Evolutionary conservation across 2,329 filamentous ascomycete species (phyloP).

Genomic region (Ceratocystis alfenasii): DNA sequence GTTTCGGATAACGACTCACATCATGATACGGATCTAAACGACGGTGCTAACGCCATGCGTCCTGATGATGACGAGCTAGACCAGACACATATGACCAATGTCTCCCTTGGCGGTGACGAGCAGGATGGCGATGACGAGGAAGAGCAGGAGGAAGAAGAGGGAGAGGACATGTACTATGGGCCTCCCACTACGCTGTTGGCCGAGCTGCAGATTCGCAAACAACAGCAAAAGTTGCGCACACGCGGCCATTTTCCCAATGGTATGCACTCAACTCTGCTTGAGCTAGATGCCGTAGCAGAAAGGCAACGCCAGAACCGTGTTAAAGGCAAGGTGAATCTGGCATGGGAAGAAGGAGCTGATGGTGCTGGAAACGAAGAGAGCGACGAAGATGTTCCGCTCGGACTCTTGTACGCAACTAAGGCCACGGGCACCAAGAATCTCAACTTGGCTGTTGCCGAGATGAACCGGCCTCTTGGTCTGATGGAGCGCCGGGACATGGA

Average conservation of each 20-base stretch:
- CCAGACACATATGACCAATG: conserved; percentile 12
- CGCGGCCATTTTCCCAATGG: conserved; percentile 57
- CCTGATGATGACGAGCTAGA: conserved; percentile 15
- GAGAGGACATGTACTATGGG: conserved; percentile 47
- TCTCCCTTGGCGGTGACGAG: conserved; percentile 25
- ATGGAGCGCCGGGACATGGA: conserved; percentile 76
- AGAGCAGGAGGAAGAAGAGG: conserved; percentile 37
- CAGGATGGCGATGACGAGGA: conserved; percentile 28
- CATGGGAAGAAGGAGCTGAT: conserved; percentile 65
- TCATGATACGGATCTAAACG: conserved; percentile 20
- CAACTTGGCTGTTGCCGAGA: conserved; percentile 39
- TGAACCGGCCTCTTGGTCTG: conserved; percentile 57
- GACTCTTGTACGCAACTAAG: conserved; percentile 58
- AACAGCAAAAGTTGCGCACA: conserved; percentile 71
- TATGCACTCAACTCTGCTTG: conserved; percentile 80
- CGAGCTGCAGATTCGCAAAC: conserved; percentile 82
- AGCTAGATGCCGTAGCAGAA: conserved; percentile 83
- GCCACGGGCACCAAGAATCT: conserved; percentile 39
- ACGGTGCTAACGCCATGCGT: not conserved
- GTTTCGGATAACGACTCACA: conserved; percentile 16
- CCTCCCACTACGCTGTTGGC: conserved; percentile 83
- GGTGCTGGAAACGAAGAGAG: conserved; percentile 37
- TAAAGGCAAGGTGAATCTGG: conserved; percentile 67
- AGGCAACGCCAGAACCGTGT: conserved; percentile 64
- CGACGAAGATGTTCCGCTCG: conserved; percentile 82